Evolutionary conservation across 352 stramenopile species (phyloP), one percentile per base, ranked within the genome.

Genomic region (Phytopythium ostracodes): DNA sequence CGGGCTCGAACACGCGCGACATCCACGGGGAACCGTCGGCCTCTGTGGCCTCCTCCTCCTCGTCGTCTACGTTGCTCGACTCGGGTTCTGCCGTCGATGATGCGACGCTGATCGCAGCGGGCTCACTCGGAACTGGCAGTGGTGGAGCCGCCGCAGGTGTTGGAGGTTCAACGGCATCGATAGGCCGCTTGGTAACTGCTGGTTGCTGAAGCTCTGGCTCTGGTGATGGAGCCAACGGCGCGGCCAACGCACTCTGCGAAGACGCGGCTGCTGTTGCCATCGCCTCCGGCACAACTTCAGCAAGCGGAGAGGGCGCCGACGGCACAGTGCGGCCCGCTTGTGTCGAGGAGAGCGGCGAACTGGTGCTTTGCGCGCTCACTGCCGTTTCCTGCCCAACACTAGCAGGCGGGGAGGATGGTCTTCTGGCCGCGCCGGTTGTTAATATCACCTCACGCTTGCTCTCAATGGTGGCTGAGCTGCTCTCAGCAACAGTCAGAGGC

Each of bases 1-100:
- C 56, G 9, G 61, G 51, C 4, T 79, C 63, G 27, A 89, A 84
- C 9, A 71, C 25, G 27, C 80, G 68, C 6, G 77, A 78, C 62
- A 73, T 68, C 36, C 77, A 80, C 31, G 65, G 51, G 12, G 33
- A 20, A 3, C 33, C 35, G n/a, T 64, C 61, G 4, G 47, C 27
- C n/a, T 66, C 22, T 12, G 53, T 31, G 8, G 31, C 46, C 29
- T 56, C 14, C 17, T 36, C 46, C 29, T 56, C 14, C 17, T 59
- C 52, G 3, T 56, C 10, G 5, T n/a, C 51, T 31, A 27, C 5
- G 46, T 18, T 52, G 46, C 17, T 22, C 24, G 18, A n/a, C 22
- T n/a, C 49, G 11, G 31, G 49, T 35, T 5, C 24, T 38, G n/a
- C 12, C 15, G 24, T 36, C 24, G 24, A 20, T 24, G 15, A 8